Evolutionary conservation across 2,329 filamentous ascomycete species (phyloP).

Genomic region (Metarhizium sp.): DNA sequence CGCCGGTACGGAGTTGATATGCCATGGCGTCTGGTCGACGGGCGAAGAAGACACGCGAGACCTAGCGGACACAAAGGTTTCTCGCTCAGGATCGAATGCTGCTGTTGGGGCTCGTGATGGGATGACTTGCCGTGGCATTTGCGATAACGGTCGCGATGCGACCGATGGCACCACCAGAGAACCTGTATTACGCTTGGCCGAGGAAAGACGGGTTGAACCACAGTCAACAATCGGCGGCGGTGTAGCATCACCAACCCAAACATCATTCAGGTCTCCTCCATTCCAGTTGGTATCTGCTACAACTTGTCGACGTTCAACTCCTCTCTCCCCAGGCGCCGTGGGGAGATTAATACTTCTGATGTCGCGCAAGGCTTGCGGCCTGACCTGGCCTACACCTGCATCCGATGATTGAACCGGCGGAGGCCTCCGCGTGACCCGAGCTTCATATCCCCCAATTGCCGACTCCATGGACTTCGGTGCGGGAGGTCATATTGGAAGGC

Average conservation of each 20-base stretch:
- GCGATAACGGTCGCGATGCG: background rate
- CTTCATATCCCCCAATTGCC: background rate
- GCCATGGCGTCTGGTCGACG: background rate
- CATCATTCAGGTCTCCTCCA: background rate
- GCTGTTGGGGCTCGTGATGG: background rate
- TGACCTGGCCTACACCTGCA: background rate
- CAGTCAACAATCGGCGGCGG: background rate
- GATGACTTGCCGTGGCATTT: background rate
- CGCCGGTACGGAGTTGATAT: background rate
- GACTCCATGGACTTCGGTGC: background rate
- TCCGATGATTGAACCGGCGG: background rate
- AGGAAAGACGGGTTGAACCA: background rate
- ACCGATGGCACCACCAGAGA: background rate
- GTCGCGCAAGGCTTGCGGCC: background rate
- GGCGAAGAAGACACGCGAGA: background rate
- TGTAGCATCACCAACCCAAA: background rate
- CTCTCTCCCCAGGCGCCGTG: too few species aligned
- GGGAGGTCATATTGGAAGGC: background rate
- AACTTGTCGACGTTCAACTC: background rate
- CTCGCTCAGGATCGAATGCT: background rate
- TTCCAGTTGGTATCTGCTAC: background rate
- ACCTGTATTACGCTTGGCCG: background rate
- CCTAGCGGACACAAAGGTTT: slow-evolving; percentile 1
- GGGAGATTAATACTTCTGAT: background rate
- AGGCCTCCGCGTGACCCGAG: background rate